These are phyloP conservation scores for Harringtonia lauricola DNA, from an alignment of 2,329 filamentous ascomycete genomes.

Conservation along the genomic window DNA sequence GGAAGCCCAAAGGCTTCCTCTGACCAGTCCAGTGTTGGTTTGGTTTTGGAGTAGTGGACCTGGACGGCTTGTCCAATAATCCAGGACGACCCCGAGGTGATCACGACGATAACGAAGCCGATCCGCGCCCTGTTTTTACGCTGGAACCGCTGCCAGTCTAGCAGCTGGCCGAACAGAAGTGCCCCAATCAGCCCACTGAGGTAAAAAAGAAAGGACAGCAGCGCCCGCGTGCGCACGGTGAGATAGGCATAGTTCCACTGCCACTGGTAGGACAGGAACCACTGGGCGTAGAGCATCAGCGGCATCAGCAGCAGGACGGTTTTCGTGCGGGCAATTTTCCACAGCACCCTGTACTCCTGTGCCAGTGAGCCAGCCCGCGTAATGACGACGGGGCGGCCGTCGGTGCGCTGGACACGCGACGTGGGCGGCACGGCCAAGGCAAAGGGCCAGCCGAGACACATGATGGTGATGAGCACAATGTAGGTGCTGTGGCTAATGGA, in stretches of 20 bases:
- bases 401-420: slow-evolving; percentile 8
- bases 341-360: slow-evolving; percentile 4
- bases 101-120: slow-evolving; percentile 6
- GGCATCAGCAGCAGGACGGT: slow-evolving; percentile 7
- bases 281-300: slow-evolving; percentile 6
- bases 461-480: slow-evolving; percentile 11
- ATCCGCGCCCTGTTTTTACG: slow-evolving; percentile 7
- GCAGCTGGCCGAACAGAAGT: slow-evolving; percentile 7
- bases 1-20: slow-evolving; percentile 5
- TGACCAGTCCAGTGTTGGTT: slow-evolving; percentile 8
- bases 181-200: slow-evolving; percentile 2
- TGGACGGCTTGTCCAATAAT: slow-evolving; percentile 10
- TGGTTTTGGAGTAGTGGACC: slow-evolving; percentile 7
- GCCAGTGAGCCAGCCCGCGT: background rate
- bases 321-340: slow-evolving; percentile 2
- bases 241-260: slow-evolving; percentile 13
- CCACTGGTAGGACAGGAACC: slow-evolving; percentile 12
- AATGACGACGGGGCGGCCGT: slow-evolving; percentile 7
- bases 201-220: slow-evolving; percentile 7
- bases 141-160: slow-evolving; percentile 7
- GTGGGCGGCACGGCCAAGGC: slow-evolving; percentile 6
- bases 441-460: slow-evolving; percentile 11
- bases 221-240: slow-evolving; percentile 8
- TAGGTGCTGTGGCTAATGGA: slow-evolving; percentile 9
- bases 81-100: slow-evolving; percentile 7